phyloP scores from a whole-genome alignment of 2,329 filamentous ascomycete species.

The Stemphylium vesicarium region DNA sequence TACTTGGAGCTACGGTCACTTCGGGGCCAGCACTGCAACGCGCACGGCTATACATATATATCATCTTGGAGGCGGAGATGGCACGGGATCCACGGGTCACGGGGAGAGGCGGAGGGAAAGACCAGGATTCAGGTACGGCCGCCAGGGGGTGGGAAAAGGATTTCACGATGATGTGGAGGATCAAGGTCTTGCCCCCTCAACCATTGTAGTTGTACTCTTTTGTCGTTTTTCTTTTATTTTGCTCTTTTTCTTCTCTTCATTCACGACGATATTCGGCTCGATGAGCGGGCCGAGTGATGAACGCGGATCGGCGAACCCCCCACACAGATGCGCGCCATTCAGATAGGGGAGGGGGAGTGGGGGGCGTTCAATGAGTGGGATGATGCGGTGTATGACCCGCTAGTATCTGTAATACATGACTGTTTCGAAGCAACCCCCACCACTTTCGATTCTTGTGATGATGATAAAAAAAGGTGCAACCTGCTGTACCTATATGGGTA shows the following conservation, averaged over 20 bases:
- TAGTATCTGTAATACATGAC: too few relatives aligned
- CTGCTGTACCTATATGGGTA: too few relatives aligned
- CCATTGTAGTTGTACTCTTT: constrained; percentile 9
- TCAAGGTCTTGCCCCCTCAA: background rate
- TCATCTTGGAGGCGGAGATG: background rate
- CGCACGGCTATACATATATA: background rate
- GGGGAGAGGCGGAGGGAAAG: background rate
- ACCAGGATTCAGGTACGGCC: background rate
- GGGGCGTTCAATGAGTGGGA: too few relatives aligned
- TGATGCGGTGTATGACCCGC: too few relatives aligned
- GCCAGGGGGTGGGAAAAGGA: background rate
- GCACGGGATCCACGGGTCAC: background rate
- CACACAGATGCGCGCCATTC: too few relatives aligned
- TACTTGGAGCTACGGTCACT: constrained; percentile 5
- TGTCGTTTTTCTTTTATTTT: background rate
- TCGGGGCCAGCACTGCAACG: background rate
- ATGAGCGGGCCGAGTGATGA: background rate
- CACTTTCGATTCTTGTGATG: too few relatives aligned
- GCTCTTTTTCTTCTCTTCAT: background rate
- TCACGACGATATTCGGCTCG: background rate
- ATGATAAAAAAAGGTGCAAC: too few relatives aligned
- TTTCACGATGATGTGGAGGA: background rate
- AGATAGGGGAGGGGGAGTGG: too few relatives aligned
- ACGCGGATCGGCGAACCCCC: too few relatives aligned
- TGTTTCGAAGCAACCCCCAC: too few relatives aligned